Conservation (phyloP, 257 asterid species). For the Orobanche coerulescens region DNA sequence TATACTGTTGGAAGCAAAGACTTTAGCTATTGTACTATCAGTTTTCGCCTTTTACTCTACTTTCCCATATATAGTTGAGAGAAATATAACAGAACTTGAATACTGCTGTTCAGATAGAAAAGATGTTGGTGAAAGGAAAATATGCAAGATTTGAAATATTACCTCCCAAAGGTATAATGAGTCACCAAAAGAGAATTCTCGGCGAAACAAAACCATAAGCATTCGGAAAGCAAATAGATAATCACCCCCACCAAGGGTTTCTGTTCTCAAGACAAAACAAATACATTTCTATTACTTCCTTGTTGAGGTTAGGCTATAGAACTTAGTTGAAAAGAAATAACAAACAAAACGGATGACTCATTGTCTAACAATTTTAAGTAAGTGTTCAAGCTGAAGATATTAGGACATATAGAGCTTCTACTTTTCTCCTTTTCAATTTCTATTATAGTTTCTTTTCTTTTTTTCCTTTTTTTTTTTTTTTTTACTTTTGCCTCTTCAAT, state of each 20-base stretch:
- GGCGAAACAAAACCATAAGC: slow-evolving; percentile 94
- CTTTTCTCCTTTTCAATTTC: neutral
- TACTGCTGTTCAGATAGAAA: neutral
- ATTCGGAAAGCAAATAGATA: slow-evolving; percentile 88
- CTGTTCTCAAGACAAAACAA: slow-evolving; percentile 33
- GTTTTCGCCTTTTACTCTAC: too few relatives aligned
- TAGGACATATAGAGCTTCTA: neutral
- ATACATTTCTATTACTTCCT: slow-evolving; percentile 3
- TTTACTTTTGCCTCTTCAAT: too few relatives aligned
- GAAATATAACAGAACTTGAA: neutral
- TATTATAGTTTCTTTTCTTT: neutral
- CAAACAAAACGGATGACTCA: neutral
- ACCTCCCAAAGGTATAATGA: slow-evolving; percentile 97
- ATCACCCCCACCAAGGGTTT: slow-evolving; percentile 83
- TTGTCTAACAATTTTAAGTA: neutral
- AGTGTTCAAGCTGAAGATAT: neutral
- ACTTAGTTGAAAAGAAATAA: neutral
- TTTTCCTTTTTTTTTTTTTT: neutral
- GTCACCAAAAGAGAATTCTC: slow-evolving; percentile 91
- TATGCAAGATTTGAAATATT: slow-evolving; percentile 6
- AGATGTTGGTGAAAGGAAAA: neutral
- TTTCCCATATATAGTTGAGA: neutral
- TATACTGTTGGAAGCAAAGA: too few relatives aligned
- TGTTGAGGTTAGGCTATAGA: neutral
- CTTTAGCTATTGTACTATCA: too few relatives aligned